phyloP scores from a whole-genome alignment of 768 basidiomycete species.

The Boletus subcaerulescens region DNA sequence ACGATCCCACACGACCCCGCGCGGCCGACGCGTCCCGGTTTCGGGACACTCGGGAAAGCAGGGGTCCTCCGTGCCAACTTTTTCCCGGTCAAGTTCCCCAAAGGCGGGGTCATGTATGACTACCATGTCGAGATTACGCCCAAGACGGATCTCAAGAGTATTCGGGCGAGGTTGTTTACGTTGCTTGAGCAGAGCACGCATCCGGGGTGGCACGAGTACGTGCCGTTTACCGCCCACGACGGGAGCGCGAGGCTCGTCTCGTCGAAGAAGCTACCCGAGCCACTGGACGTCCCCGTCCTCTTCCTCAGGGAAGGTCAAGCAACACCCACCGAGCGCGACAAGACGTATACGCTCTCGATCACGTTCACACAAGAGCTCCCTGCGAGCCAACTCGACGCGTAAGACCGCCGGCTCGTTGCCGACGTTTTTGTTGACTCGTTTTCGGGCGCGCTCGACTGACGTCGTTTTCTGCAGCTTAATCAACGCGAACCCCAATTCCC shows the following conservation, averaged over 20 bases:
- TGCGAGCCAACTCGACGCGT: constrained; percentile 31
- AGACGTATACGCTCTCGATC: constrained; percentile 39
- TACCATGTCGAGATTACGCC: constrained; percentile 42
- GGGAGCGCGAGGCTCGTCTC: constrained; percentile 42
- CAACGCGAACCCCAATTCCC: constrained; percentile 34
- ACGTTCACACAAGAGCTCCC: constrained; percentile 31
- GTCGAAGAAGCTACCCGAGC: constrained; percentile 35
- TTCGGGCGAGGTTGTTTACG: constrained; percentile 40
- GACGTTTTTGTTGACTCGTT: not conserved
- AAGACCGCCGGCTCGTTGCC: constrained; percentile 10
- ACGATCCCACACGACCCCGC: constrained; percentile 30
- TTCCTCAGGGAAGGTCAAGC: constrained; percentile 42
- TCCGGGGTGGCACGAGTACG: constrained; percentile 37
- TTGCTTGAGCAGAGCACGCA: constrained; percentile 39
- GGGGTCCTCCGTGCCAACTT: constrained; percentile 50
- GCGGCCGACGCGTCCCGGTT: constrained; percentile 47
- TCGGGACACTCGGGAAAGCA: constrained; percentile 38
- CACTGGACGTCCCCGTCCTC: constrained; percentile 31
- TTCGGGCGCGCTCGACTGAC: not conserved
- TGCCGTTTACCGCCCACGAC: constrained; percentile 40
- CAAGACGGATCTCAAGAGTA: constrained; percentile 32
- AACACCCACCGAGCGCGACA: constrained; percentile 28
- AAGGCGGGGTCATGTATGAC: constrained; percentile 38
- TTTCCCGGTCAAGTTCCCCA: constrained; percentile 44
- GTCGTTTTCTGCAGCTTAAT: constrained; percentile 33